Conservation (phyloP, 2,329 filamentous ascomycete genomes). For the Fusarium agapanthi region DNA sequence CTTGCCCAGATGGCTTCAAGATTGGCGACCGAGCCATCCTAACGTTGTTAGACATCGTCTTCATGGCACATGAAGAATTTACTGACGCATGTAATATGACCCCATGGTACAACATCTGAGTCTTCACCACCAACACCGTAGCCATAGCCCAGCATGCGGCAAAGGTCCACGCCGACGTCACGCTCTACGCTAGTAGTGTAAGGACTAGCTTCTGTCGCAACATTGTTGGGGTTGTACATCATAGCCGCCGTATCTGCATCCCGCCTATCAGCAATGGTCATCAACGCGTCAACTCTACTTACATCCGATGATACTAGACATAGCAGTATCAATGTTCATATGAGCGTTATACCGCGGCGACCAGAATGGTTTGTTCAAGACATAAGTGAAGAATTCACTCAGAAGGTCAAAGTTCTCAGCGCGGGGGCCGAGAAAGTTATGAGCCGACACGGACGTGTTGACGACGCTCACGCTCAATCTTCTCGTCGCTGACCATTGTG, state of each 20-base stretch:
- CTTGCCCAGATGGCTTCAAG: neutral
- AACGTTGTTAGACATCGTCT: neutral
- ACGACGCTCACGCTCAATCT: neutral
- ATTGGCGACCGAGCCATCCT: neutral
- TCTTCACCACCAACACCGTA: neutral
- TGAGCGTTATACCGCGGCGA: neutral
- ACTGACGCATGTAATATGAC: neutral
- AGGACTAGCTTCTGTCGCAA: neutral
- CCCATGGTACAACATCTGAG: neutral
- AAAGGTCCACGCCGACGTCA: neutral
- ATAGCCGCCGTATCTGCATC: neutral
- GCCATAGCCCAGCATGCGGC: neutral
- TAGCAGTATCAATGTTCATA: neutral
- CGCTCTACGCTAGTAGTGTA: neutral
- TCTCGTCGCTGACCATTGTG: neutral
- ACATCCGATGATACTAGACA: neutral
- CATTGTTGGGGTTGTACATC: neutral
- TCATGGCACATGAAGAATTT: rapidly evolving
- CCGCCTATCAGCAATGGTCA: rapidly evolving
- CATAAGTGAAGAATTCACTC: neutral
- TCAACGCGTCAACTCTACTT: neutral
- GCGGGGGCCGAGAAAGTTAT: neutral
- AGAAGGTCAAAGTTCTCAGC: constrained; percentile 1
- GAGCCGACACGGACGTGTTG: neutral
- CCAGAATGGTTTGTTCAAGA: neutral